Percentiles rank a stretch among this genome's conserved stretches.
These are phyloP conservation scores for Furcasterigmium furcatum DNA, from an alignment of 2,329 filamentous ascomycete genomes.

Conservation along the genomic window DNA sequence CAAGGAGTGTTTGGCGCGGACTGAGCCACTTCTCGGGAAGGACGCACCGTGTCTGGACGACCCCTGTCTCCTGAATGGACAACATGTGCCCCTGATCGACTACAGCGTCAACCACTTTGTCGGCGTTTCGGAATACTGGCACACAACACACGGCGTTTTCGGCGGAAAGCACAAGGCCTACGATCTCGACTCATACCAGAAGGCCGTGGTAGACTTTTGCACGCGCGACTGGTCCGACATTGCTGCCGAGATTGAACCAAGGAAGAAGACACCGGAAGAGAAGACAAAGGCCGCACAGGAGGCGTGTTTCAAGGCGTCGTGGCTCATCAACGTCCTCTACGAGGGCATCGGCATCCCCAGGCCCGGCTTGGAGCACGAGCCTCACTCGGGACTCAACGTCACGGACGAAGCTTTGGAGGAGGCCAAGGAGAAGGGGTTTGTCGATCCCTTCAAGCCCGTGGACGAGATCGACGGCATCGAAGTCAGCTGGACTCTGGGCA, in stretches of 20 bases:
- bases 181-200: slow-evolving; percentile 86
- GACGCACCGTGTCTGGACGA: slow-evolving; percentile 78
- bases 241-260: slow-evolving; percentile 56
- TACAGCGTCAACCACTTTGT: slow-evolving; percentile 98
- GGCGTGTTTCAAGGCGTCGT: slow-evolving; percentile 96
- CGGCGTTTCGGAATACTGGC: slow-evolving; percentile 98
- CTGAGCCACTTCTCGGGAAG: slow-evolving; percentile 85
- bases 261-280: slow-evolving; percentile 72
- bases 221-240: slow-evolving; percentile 79
- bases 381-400: slow-evolving; percentile 57
- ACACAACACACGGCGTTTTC: slow-evolving; percentile 95
- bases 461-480: slow-evolving; percentile 90
- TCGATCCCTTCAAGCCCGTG: slow-evolving; percentile 87
- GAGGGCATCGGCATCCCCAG: slow-evolving; percentile 93
- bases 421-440: slow-evolving; percentile 70
- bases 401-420: slow-evolving; percentile 68
- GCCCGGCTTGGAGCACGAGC: slow-evolving; percentile 68
- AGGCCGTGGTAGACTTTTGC: slow-evolving; percentile 81
- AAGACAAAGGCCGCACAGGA: slow-evolving; percentile 78
- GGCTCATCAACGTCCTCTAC: slow-evolving; percentile 95
- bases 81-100: slow-evolving; percentile 92
- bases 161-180: slow-evolving; percentile 76
- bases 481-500: slow-evolving; percentile 95
- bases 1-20: slow-evolving; percentile 76
- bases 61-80: slow-evolving; percentile 86